Conservation (phyloP, 2,329 filamentous ascomycete species). For the Teratosphaeria epicoccoides region DNA sequence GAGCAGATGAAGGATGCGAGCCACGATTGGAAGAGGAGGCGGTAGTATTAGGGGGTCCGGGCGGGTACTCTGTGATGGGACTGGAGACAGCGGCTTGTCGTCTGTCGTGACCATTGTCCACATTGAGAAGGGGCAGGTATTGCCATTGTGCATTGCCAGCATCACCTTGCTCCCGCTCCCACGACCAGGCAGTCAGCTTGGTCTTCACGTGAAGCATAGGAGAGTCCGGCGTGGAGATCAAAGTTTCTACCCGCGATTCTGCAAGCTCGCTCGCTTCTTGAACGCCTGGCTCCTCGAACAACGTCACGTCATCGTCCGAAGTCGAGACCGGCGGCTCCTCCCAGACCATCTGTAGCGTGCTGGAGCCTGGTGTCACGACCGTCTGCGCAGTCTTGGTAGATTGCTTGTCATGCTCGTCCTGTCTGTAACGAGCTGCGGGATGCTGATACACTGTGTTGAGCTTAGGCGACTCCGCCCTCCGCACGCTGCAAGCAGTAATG, state of each 20-base stretch:
- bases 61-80: constrained; percentile 8
- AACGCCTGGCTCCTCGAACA: neutral
- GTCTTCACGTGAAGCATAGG: constrained; percentile 15
- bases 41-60: constrained; percentile 18
- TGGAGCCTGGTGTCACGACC: constrained; percentile 11
- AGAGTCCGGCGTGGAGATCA: neutral
- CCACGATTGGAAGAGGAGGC: constrained; percentile 11
- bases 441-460: constrained; percentile 13
- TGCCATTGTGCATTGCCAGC: constrained; percentile 4
- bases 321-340: constrained; percentile 11
- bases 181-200: constrained; percentile 19
- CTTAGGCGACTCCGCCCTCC: constrained; percentile 8
- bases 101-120: constrained; percentile 3
- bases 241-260: neutral
- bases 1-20: constrained; percentile 7
- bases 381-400: constrained; percentile 15
- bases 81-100: neutral
- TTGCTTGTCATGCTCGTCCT: neutral
- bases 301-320: constrained; percentile 8
- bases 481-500: constrained; percentile 14
- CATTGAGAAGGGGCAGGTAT: constrained; percentile 8
- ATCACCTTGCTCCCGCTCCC: constrained; percentile 10
- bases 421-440: constrained; percentile 1
- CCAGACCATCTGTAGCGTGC: constrained; percentile 17
- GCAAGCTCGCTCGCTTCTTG: neutral